These are phyloP conservation scores for Galerina sulciceps DNA, from an alignment of 768 basidiomycete genomes.

Conservation along the genomic window DNA sequence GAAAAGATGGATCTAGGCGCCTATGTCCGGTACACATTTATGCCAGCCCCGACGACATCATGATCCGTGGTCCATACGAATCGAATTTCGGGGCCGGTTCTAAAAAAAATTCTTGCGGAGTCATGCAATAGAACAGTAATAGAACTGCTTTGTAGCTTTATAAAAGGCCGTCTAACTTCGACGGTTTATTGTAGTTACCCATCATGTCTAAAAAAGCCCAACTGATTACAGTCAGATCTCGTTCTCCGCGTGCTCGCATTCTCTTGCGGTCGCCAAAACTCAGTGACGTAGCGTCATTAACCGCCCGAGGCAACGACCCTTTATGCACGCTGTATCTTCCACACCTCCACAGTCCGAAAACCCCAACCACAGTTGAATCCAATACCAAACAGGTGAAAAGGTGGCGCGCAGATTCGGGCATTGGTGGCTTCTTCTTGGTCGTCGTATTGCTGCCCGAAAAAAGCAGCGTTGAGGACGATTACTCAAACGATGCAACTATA, in stretches of 20 bases:
- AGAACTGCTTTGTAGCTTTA: background rate
- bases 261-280: conserved; percentile 21
- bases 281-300: conserved; percentile 19
- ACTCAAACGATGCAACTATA: conserved; percentile 12
- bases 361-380: conserved; percentile 19
- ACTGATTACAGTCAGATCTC: conserved; percentile 18
- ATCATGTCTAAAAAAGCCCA: background rate
- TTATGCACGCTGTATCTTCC: conserved; percentile 19
- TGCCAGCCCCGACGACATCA: too few relatives aligned
- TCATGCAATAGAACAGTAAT: too few relatives aligned
- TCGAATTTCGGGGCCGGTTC: too few relatives aligned
- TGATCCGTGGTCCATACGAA: too few relatives aligned
- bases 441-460: conserved; percentile 15
- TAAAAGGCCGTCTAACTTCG: background rate
- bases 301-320: conserved; percentile 22
- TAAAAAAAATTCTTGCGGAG: too few relatives aligned
- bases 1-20: too few relatives aligned
- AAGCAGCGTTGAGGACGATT: background rate
- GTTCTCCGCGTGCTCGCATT: conserved; percentile 16
- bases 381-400: conserved; percentile 16
- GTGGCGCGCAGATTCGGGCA: conserved; percentile 20
- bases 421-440: conserved; percentile 15
- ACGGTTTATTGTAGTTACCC: too few relatives aligned
- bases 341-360: conserved; percentile 11
- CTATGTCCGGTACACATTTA: too few relatives aligned